phyloP scores from a whole-genome alignment of 2,329 filamentous ascomycete species.

The Claviceps sp. region DNA sequence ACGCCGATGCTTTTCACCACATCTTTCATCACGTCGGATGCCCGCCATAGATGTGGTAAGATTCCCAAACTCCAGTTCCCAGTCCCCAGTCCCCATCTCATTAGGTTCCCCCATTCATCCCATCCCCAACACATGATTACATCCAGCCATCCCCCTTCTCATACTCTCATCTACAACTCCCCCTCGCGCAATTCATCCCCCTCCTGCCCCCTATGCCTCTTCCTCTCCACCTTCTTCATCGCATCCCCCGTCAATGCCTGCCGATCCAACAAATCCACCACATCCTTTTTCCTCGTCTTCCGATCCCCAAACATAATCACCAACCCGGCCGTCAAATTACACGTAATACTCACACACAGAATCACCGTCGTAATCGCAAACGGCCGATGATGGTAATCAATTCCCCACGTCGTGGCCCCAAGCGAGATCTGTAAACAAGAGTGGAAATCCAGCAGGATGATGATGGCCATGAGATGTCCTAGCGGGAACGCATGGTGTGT shows the following conservation, averaged over 20 bases:
- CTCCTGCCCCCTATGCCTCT: constrained; percentile 3
- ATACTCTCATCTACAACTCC: neutral
- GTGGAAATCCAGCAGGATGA: constrained; percentile 68
- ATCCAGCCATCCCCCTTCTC: too few relatives aligned
- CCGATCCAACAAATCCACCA: constrained; percentile 60
- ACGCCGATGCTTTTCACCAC: too few relatives aligned
- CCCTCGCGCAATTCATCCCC: neutral
- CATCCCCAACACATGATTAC: too few relatives aligned
- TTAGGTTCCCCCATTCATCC: too few relatives aligned
- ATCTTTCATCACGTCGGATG: too few relatives aligned
- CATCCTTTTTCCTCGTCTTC: constrained; percentile 72
- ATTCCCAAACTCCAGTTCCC: too few relatives aligned
- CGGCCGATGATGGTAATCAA: constrained; percentile 54
- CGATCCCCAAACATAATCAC: constrained; percentile 66
- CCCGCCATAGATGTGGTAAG: too few relatives aligned
- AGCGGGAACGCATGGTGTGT: constrained; percentile 73
- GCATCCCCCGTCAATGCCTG: constrained; percentile 58
- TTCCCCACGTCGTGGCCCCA: constrained; percentile 66
- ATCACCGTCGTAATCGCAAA: constrained; percentile 68
- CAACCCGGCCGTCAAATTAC: constrained; percentile 64
- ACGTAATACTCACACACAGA: constrained; percentile 63
- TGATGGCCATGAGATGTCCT: constrained; percentile 58
- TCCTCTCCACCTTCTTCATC: constrained; percentile 30
- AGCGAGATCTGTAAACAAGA: constrained; percentile 69
- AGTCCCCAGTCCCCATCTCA: too few relatives aligned